phyloP scores from a whole-genome alignment of 352 stramenopile genomes.

The Phytophthora tentaculata region DNA sequence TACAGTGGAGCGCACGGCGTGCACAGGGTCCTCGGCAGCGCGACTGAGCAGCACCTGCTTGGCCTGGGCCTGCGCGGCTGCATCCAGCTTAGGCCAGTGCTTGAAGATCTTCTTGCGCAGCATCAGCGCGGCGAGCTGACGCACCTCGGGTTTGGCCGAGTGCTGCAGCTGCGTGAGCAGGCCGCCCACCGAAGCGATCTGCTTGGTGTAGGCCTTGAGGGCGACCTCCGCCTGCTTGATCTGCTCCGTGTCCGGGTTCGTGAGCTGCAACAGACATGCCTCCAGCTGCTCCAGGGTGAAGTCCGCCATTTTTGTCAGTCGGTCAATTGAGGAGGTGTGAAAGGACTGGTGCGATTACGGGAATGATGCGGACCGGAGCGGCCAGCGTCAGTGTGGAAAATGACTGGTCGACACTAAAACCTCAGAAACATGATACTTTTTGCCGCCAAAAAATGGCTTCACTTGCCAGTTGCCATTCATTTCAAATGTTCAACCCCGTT shows the following conservation, averaged over 20 bases:
- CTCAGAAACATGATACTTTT: constrained; percentile 31
- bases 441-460: constrained; percentile 35
- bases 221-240: constrained; percentile 95
- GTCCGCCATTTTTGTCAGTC: constrained; percentile 63
- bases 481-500: constrained; percentile 10
- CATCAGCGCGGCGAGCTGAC: constrained; percentile 93
- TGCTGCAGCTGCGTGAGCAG: constrained; percentile 91
- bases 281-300: constrained; percentile 87
- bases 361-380: constrained; percentile 27
- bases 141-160: constrained; percentile 80
- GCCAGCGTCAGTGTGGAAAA: constrained; percentile 17
- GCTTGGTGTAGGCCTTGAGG: constrained; percentile 95
- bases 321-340: constrained; percentile 9
- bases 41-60: constrained; percentile 91
- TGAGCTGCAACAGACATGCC: constrained; percentile 90
- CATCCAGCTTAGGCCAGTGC: constrained; percentile 93
- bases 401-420: constrained; percentile 43
- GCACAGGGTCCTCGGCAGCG: constrained; percentile 85
- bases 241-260: constrained; percentile 93
- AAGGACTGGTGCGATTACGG: constrained; percentile 21
- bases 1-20: constrained; percentile 89
- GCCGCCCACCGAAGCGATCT: constrained; percentile 81
- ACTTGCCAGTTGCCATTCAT: constrained; percentile 12
- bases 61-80: constrained; percentile 69
- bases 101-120: constrained; percentile 95